A percentile compares a stretch with the other conserved stretches of the same genome.
Evolutionary conservation across 768 basidiomycete species (phyloP).

Genomic region (Rossbeevera mucosa): DNA sequence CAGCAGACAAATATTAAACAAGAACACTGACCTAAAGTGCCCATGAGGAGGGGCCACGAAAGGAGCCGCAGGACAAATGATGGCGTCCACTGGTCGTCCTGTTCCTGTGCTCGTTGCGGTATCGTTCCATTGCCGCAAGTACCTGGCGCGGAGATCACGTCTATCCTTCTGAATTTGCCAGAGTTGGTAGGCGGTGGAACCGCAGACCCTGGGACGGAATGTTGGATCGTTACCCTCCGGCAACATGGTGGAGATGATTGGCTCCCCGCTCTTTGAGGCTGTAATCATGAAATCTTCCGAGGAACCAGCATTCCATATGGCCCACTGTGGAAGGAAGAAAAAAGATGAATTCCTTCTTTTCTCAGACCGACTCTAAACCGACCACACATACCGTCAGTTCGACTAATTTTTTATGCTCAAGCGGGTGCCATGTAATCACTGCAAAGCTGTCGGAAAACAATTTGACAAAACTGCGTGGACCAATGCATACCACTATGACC

Average conservation of each 20-base stretch:
- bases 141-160: slow-evolving; percentile 46
- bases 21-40: slow-evolving; percentile 39
- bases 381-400: slow-evolving; percentile 37
- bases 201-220: slow-evolving; percentile 23
- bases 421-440: slow-evolving; percentile 73
- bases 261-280: slow-evolving; percentile 47
- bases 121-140: slow-evolving; percentile 60
- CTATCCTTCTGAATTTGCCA: slow-evolving; percentile 61
- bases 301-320: slow-evolving; percentile 45
- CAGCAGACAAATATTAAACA: neutral
- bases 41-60: slow-evolving; percentile 64
- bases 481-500: slow-evolving; percentile 57
- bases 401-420: slow-evolving; percentile 47
- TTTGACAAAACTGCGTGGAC: neutral
- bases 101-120: slow-evolving; percentile 53
- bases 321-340: slow-evolving; percentile 26
- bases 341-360: neutral
- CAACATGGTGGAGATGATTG: slow-evolving; percentile 46
- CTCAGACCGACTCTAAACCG: neutral
- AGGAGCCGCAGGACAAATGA: slow-evolving; percentile 62
- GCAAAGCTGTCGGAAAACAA: neutral
- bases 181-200: slow-evolving; percentile 51
- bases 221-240: slow-evolving; percentile 26
- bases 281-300: slow-evolving; percentile 42
- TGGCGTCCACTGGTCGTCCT: slow-evolving; percentile 70